Base-by-base conservation (phyloP, 1,284 basidiomycete species). In the Heterobasidion parviporum region DNA sequence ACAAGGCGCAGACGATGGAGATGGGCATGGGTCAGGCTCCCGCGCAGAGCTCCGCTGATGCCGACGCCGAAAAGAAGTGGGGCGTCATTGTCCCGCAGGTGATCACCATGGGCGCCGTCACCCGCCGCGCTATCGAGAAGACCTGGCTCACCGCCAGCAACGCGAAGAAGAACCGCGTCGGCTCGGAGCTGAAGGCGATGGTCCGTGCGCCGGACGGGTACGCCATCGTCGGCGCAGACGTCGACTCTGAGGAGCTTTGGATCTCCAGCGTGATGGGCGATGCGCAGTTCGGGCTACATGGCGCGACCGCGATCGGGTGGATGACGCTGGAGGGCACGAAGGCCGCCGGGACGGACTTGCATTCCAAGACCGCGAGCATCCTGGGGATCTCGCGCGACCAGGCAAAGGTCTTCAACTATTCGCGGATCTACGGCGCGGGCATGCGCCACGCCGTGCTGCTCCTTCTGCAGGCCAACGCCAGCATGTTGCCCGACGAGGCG, bases 281-380 rank as follows among this genome's bases (percentile, higher is more conserved):
- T 67, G 93, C 95, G 0, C 96, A 99, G 71, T 98, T 99, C 68
- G 97, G 96, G 8, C 72, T 98, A 57, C 96, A 99, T 64, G 96
- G 97, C 15, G 94, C 94, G 3, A 98, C 95, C 1, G 94, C 96
- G 0, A 87, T 99, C 49, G 97, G 96, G 0, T 99, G 96, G 97
- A 99, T 99, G 96, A 99, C 96, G 10, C 81, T 99, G 32, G 97
- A 99, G 70, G 97, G 97, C 1, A 98, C 95, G n/a, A 99, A 99
- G 71, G 80, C 87, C 0, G 88, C 89, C 0, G 96, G 94, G 6
- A 99, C 96, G 2, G 97, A 99, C 71, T 74, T 99, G 53, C 96
- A 99, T 68, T 98, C 94, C 32, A 98, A 98, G 74, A 98, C 96
- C 8, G 97, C 96, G 6, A 85, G 74, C 57, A 99, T 99, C 63